Evolutionary conservation across 306 rosid genomes (phyloP), one percentile per base, ranked within the genome.

Genomic region (Castanea mollissima): DNA sequence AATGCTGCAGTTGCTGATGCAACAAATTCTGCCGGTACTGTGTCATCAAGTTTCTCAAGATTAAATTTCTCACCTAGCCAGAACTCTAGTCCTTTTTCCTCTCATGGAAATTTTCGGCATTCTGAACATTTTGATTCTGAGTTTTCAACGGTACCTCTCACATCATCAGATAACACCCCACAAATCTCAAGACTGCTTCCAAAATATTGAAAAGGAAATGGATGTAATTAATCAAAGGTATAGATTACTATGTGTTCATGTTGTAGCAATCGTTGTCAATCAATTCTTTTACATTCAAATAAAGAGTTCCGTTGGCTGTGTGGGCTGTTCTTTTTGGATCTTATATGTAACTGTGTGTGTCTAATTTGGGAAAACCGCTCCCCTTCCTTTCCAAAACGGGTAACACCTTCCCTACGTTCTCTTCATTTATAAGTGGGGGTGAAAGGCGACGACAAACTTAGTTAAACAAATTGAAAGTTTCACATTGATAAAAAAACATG

Each of bases 141-240:
- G 78, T 94, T 94, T 85, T 94, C 97, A 13, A 90, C 95, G 0
- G 97, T 94, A 60, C 97, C 98, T 82, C 98, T 94, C 76, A 85
- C 97, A 27, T 82, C 93, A 1, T 81, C 94, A 14, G 94, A 91
- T 76, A 87, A 85, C 88, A 88, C 73, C 80, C 78, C 82, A 73
- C 49, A 79, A 35, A 80, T 77, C 82, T 80, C 90, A 34, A 84
- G 82, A 83, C 58, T 11, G 68, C 86, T 80, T 78, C 86, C 92
- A 7, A 92, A 90, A 86, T 87, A 88, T 78, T 89, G 84, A 91
- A 70, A 63, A 59, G 69, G n/a, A 41, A 58, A 74, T 71, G 76
- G 70, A 77, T 91, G 94, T 86, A 93, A 88, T 83, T 87, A 89
- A 85, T 84, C 86, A 80, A 83, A 83, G 93, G 90, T 91, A 86